These are phyloP conservation scores for Geotrichum citri-aurantii DNA, from an alignment of 1,139 yeast species.

Conservation along the genomic window DNA sequence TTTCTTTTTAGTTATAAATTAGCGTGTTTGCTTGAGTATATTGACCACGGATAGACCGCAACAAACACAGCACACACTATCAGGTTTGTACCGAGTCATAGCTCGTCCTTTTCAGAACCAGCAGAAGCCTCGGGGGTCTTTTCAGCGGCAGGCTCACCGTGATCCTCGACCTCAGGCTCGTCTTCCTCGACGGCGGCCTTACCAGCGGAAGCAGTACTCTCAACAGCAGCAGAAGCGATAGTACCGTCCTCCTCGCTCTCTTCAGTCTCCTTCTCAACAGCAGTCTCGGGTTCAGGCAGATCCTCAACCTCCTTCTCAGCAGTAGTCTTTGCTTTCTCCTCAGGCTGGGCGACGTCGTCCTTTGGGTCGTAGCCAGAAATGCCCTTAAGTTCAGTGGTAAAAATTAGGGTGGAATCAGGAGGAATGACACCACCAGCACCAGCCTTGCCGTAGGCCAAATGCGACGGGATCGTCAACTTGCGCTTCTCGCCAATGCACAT, in stretches of 20 bases:
- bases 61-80: neutral
- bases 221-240: neutral
- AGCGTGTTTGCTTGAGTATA: neutral
- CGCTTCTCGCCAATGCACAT: constrained; percentile 90
- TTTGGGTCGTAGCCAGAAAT: constrained; percentile 26
- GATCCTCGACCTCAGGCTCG: constrained; percentile 5
- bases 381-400: constrained; percentile 34
- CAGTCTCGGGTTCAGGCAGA: constrained; percentile 10
- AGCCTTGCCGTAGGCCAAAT: constrained; percentile 61
- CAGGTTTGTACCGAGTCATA: constrained; percentile 6
- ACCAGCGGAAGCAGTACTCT: constrained; percentile 3
- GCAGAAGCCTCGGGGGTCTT: constrained; percentile 1
- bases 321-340: constrained; percentile 2
- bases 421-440: constrained; percentile 79
- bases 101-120: constrained; percentile 7
- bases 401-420: constrained; percentile 55
- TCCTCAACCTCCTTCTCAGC: constrained; percentile 16
- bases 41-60: neutral
- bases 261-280: neutral
- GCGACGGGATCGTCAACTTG: constrained; percentile 68
- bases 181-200: neutral
- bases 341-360: constrained; percentile 11
- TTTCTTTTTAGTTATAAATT: neutral
- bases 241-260: constrained; percentile 4
- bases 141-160: neutral